Base-by-base conservation (phyloP, 139 green algal species). In the Protoeuglena noctilucae region DNA sequence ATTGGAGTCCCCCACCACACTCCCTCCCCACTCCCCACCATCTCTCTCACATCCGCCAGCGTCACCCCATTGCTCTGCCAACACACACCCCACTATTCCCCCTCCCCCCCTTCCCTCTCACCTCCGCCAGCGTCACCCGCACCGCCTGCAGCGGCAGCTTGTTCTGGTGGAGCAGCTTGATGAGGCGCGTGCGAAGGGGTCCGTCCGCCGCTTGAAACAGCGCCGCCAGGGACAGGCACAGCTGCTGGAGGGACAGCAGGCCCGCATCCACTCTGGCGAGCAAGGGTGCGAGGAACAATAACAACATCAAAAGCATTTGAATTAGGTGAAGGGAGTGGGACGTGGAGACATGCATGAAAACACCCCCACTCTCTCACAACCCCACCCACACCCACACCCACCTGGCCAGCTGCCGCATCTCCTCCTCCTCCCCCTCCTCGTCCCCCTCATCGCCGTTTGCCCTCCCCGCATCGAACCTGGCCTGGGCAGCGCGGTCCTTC, bases 241-340 rank as follows among this genome's bases (percentile, higher is more conserved):
- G 49, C 59, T 80, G 74, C 70, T 95, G 83, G 69, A 93, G 65
- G 4, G 75, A 86, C 68, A 77, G 92, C 34, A 89, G 71, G 2
- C 86, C 84, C 4, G 76, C 79, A 34, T 85, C 83, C 61, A 90
- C 57, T 17, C 70, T 69, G 25, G 60, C 69, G n/a, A n/a, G n/a
- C n/a, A 9, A 67, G 14, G 61, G 62, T 62, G 2, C n/a, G n/a
- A n/a, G n/a, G n/a, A n/a, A n/a, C n/a, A n/a, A n/a, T n/a, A n/a
- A n/a, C n/a, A n/a, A n/a, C n/a, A n/a, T n/a, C n/a, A n/a, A 9
- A n/a, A n/a, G n/a, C n/a, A n/a, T n/a, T n/a, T n/a, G n/a, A n/a
- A n/a, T n/a, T n/a, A n/a, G n/a, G n/a, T n/a, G n/a, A n/a, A n/a
- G n/a, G n/a, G n/a, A n/a, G n/a, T n/a, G n/a, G n/a, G n/a, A n/a